These are phyloP conservation scores for Thielaviopsis euricoi DNA, from an alignment of 2,329 filamentous ascomycete genomes.

Conservation along the genomic window DNA sequence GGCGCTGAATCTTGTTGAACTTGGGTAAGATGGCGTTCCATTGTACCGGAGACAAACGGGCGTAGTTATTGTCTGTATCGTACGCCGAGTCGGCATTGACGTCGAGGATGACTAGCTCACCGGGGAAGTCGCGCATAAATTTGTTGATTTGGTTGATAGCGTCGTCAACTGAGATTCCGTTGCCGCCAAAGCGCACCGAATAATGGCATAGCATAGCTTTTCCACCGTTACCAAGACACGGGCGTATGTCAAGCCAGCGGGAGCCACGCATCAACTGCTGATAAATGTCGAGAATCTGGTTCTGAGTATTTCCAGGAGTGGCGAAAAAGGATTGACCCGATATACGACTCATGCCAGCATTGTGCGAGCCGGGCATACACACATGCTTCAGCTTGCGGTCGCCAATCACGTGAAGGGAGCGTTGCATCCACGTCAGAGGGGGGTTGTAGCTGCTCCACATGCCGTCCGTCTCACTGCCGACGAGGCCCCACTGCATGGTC, in stretches of 20 bases:
- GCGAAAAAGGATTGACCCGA: slow-evolving; percentile 14
- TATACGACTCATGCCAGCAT: slow-evolving; percentile 27
- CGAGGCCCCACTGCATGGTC: slow-evolving; percentile 3
- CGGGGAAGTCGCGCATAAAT: slow-evolving; percentile 24
- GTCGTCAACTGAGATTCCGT: slow-evolving; percentile 18
- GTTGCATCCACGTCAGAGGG: slow-evolving; percentile 15
- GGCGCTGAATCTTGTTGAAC: slow-evolving; percentile 21
- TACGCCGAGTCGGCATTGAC: slow-evolving; percentile 18
- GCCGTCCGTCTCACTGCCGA: slow-evolving; percentile 4
- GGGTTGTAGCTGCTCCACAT: slow-evolving; percentile 7
- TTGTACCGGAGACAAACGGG: slow-evolving; percentile 12
- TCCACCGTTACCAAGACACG: slow-evolving; percentile 5
- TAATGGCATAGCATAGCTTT: slow-evolving; percentile 6
- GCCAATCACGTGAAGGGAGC: slow-evolving; percentile 15
- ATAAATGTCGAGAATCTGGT: slow-evolving; percentile 25
- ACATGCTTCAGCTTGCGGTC: slow-evolving; percentile 24
- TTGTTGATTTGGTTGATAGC: slow-evolving; percentile 25
- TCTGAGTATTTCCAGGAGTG: slow-evolving; percentile 21
- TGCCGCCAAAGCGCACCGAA: slow-evolving; percentile 1
- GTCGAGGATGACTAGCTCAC: slow-evolving; percentile 28
- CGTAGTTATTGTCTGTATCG: slow-evolving; percentile 17
- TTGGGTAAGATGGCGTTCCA: slow-evolving; percentile 23
- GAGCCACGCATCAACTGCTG: slow-evolving; percentile 26
- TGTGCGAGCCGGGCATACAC: slow-evolving; percentile 28
- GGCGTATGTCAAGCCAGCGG: slow-evolving; percentile 28